These are phyloP conservation scores for Cercospora sesami DNA, from an alignment of 2,329 filamentous ascomycete species.

Conservation along the genomic window DNA sequence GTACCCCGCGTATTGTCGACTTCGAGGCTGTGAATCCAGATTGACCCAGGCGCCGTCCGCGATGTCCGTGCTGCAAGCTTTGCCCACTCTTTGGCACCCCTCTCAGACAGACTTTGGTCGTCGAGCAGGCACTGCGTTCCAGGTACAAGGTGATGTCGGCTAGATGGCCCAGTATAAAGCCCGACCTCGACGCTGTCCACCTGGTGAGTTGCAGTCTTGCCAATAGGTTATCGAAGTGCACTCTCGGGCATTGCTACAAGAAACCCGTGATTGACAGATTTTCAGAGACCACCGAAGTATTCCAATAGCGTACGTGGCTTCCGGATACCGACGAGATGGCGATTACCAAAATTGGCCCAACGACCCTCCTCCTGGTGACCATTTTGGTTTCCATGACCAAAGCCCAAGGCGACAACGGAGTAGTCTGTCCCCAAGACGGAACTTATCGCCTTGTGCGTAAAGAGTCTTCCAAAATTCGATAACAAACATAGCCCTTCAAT, in stretches of 20 bases:
- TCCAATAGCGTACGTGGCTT: background rate
- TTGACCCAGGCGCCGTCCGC: background rate
- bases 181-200: background rate
- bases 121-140: background rate
- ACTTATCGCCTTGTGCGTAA: background rate
- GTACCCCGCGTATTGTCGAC: background rate
- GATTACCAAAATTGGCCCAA: background rate
- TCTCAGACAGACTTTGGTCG: background rate
- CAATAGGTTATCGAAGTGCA: background rate
- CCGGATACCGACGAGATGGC: background rate
- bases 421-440: background rate
- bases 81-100: background rate
- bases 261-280: background rate
- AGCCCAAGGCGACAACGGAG: background rate
- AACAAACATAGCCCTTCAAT: background rate
- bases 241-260: background rate
- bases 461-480: background rate
- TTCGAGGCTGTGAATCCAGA: background rate
- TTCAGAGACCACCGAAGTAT: background rate
- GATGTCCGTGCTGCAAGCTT: background rate
- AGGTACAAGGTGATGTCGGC: background rate
- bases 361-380: background rate
- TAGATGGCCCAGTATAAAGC: background rate
- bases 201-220: background rate
- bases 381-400: background rate